A percentile compares a stretch with the other conserved stretches of the same genome.
Conservation (phyloP, 306 rosid species). For the Begonia peltatifolia region DNA sequence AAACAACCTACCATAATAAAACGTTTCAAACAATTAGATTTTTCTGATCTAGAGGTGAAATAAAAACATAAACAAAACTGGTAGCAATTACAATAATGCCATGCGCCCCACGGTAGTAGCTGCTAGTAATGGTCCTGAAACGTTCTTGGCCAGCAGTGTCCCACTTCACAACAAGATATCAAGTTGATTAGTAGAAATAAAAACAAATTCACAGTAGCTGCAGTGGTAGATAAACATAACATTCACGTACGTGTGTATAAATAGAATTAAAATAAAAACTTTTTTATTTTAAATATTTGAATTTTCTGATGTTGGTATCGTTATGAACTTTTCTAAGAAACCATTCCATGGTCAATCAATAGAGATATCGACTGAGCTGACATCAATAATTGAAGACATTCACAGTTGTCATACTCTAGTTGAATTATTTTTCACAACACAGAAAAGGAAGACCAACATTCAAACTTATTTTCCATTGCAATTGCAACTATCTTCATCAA, state of each 20-base stretch:
- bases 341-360: too few relatives aligned
- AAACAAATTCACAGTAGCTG: background rate
- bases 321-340: background rate
- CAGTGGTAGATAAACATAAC: constrained; percentile 3
- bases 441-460: too few relatives aligned
- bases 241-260: background rate
- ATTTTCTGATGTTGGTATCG: background rate
- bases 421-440: too few relatives aligned
- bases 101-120: constrained; percentile 99
- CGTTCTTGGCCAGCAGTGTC: constrained; percentile 99
- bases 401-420: too few relatives aligned
- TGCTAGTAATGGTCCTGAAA: constrained; percentile 95
- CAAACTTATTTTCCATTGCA: background rate
- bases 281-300: background rate
- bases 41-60: constrained; percentile 3
- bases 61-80: background rate
- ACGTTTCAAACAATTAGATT: constrained; percentile 7
- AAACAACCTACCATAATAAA: constrained; percentile 43
- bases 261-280: background rate
- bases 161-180: constrained; percentile 46
- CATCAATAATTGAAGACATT: too few relatives aligned
- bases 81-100: constrained; percentile 66
- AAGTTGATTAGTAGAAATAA: constrained; percentile 4
- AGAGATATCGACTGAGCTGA: too few relatives aligned
- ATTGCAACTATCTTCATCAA: background rate